phyloP scores from a whole-genome alignment of 192 early-diverging fungal species.

The Hyaloraphidium curvatum region DNA sequence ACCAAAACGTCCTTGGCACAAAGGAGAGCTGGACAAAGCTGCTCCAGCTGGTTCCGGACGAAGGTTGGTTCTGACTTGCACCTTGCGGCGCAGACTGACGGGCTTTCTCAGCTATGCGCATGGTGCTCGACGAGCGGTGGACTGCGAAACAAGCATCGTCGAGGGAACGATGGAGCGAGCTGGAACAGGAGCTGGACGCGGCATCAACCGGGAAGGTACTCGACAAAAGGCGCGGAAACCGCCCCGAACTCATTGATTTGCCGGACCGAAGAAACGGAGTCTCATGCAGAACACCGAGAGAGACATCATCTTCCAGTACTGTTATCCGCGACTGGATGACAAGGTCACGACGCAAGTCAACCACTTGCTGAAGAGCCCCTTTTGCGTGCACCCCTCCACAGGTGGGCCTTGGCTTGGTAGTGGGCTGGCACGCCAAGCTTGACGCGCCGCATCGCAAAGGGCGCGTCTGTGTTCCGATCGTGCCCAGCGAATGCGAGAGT shows the following conservation, averaged over 20 bases:
- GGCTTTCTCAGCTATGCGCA: not conserved
- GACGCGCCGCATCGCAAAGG: conserved; percentile 27
- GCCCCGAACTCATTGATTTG: not conserved
- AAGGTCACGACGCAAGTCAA: conserved; percentile 76
- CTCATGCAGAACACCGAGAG: conserved; percentile 20
- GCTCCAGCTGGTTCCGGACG: conserved; percentile 55
- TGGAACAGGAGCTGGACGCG: conserved; percentile 11
- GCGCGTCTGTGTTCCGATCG: conserved; percentile 86
- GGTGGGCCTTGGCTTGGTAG: conserved; percentile 6
- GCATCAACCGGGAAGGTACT: not conserved
- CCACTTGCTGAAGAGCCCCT: conserved; percentile 93
- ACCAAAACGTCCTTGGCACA: conserved; percentile 48
- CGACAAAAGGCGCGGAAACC: not conserved
- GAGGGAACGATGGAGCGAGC: conserved; percentile 22
- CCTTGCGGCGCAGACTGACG: not conserved
- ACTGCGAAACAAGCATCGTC: conserved; percentile 9
- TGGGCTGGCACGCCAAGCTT: not conserved
- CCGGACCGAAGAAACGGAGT: conserved; percentile 11
- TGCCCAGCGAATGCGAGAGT: conserved; percentile 42
- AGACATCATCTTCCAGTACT: conserved; percentile 76
- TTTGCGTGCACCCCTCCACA: conserved; percentile 92
- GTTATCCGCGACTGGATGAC: conserved; percentile 82
- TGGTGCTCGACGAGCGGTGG: conserved; percentile 20
- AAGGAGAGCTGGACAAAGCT: conserved; percentile 53
- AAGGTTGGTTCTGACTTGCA: conserved; percentile 21